These are phyloP conservation scores for Euphrasia confusa DNA, from an alignment of 257 asterid genomes.

Conservation along the genomic window DNA sequence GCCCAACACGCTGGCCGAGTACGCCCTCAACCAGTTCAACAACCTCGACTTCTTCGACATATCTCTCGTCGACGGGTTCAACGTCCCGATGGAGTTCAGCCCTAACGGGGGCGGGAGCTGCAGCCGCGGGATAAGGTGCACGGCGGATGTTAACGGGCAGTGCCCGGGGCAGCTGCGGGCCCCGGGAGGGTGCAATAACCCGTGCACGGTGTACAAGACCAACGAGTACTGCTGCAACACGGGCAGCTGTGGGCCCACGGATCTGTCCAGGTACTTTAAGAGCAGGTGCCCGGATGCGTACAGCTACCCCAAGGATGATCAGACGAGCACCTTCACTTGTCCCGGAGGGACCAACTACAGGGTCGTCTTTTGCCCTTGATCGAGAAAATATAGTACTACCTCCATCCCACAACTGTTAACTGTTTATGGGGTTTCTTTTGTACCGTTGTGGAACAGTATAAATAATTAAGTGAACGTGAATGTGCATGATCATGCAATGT, in stretches of 20 bases:
- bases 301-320: conserved; percentile 41
- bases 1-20: conserved; percentile 60
- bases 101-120: conserved; percentile 27
- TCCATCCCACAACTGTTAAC: too few species aligned
- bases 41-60: conserved; percentile 53
- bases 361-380: conserved; percentile 44
- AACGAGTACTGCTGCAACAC: conserved; percentile 35
- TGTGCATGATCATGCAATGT: too few species aligned
- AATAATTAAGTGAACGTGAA: too few species aligned
- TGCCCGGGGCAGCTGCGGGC: conserved; percentile 39
- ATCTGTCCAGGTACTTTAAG: conserved; percentile 39
- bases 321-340: conserved; percentile 46
- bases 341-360: conserved; percentile 41
- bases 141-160: conserved; percentile 37
- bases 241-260: conserved; percentile 34
- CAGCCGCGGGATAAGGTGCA: conserved; percentile 34
- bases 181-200: conserved; percentile 45
- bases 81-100: conserved; percentile 46
- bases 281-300: conserved; percentile 46
- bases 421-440: too few species aligned
- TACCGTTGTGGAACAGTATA: too few species aligned
- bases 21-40: conserved; percentile 33
- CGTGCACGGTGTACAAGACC: conserved; percentile 40
- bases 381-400: too few species aligned
- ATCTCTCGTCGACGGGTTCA: conserved; percentile 61